Conservation (phyloP, 371 early-diverging fungal genomes). For the Mortierella sp. region DNA sequence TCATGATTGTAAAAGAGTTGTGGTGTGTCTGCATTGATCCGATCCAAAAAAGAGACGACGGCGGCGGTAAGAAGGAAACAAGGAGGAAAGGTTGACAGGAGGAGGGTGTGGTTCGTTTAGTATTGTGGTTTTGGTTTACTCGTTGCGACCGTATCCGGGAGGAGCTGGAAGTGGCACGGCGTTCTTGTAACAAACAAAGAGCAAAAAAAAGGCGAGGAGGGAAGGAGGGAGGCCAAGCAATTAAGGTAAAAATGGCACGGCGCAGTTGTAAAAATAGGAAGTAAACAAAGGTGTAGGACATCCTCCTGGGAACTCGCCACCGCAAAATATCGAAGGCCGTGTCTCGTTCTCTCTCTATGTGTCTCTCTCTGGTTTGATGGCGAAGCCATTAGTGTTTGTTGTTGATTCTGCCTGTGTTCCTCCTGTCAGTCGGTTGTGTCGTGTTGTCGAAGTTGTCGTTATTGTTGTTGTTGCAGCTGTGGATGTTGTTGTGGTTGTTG, state of each 20-base stretch:
- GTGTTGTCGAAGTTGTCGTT: not conserved
- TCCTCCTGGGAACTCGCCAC: constrained; percentile 24
- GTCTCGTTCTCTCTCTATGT: not conserved
- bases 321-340: not conserved
- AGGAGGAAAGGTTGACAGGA: constrained; percentile 11
- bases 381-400: not conserved
- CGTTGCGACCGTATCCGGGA: not conserved
- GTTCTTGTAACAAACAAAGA: constrained; percentile 5
- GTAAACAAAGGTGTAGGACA: constrained; percentile 18
- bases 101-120: constrained; percentile 36
- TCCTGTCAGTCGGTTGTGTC: not conserved
- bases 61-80: constrained; percentile 13
- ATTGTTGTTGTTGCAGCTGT: not conserved
- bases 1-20: constrained; percentile 40
- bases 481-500: not conserved
- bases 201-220: not conserved
- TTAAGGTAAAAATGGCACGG: not conserved
- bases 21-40: constrained; percentile 1
- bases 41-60: constrained; percentile 8
- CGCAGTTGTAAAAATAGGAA: not conserved
- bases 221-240: not conserved
- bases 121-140: constrained; percentile 23
- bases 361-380: constrained; percentile 30
- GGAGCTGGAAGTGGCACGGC: constrained; percentile 1
- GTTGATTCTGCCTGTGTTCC: not conserved